Percentiles rank a stretch among this genome's conserved stretches.
Conservation (phyloP, 768 basidiomycete species). For the Boletus sp. region DNA sequence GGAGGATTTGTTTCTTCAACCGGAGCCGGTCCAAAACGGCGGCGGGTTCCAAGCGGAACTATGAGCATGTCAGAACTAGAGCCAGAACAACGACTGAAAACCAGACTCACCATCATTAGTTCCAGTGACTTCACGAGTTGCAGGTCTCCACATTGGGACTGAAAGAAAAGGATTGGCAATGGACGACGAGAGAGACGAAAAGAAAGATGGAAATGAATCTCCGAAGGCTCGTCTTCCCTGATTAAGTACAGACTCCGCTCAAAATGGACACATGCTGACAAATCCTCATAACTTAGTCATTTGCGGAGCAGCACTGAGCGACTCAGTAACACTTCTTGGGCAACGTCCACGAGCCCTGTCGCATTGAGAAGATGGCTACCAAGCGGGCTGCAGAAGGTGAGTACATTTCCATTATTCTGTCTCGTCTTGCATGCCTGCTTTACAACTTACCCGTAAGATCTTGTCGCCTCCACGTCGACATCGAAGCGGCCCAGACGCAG, state of each 20-base stretch:
- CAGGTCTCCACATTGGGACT: slow-evolving; percentile 78
- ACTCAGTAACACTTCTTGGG: slow-evolving; percentile 2
- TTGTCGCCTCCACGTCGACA: slow-evolving; percentile 23
- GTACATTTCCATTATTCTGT: background rate
- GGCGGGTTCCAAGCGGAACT: slow-evolving; percentile 83
- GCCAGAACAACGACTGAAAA: slow-evolving; percentile 1
- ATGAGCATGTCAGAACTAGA: slow-evolving; percentile 16
- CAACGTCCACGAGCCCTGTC: background rate
- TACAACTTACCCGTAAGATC: slow-evolving; percentile 14
- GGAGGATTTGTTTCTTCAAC: slow-evolving; percentile 78
- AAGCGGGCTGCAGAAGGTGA: slow-evolving; percentile 43
- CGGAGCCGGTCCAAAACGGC: slow-evolving; percentile 88
- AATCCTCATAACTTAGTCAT: slow-evolving; percentile 5
- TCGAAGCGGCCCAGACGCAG: slow-evolving; percentile 42
- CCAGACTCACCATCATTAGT: slow-evolving; percentile 83
- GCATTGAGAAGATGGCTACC: slow-evolving; percentile 30
- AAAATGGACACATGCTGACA: slow-evolving; percentile 29
- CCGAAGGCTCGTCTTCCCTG: slow-evolving; percentile 22
- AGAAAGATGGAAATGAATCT: slow-evolving; percentile 32
- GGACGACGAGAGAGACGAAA: slow-evolving; percentile 13
- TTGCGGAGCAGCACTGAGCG: too few species aligned
- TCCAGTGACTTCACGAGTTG: slow-evolving; percentile 85
- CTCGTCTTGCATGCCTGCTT: background rate
- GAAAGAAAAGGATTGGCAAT: slow-evolving; percentile 30
- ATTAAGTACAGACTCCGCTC: slow-evolving; percentile 34